A percentile compares a stretch with the other conserved stretches of the same genome.
These are phyloP conservation scores for Acer saccharum DNA, from an alignment of 345 rosid genomes.

Conservation along the genomic window DNA sequence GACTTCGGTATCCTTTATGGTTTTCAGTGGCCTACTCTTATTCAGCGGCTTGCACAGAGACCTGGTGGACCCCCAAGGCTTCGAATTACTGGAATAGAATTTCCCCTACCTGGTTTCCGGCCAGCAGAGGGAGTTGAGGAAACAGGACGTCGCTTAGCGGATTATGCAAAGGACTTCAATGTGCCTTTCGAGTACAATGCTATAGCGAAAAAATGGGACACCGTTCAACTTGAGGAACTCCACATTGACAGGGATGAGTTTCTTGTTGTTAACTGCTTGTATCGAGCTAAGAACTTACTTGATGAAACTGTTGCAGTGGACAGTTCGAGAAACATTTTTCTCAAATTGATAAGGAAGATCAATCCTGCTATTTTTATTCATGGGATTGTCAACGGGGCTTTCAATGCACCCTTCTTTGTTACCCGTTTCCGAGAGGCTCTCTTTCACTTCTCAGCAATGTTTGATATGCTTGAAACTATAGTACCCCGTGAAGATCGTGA, in stretches of 20 bases:
- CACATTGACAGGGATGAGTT: conserved; percentile 70
- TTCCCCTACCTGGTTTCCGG: conserved; percentile 92
- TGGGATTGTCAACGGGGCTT: conserved; percentile 65
- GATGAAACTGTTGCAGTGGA: conserved; percentile 74
- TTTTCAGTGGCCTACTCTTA: conserved; percentile 91
- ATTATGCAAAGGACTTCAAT: conserved; percentile 73
- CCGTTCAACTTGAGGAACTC: conserved; percentile 66
- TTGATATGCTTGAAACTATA: conserved; percentile 80
- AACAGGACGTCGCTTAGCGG: conserved; percentile 81
- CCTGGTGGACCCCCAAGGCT: conserved; percentile 70
- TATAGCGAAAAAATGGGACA: conserved; percentile 89
- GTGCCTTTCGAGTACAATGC: conserved; percentile 88
- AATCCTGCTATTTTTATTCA: conserved; percentile 72
- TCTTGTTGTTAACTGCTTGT: conserved; percentile 65
- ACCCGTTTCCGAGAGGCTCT: conserved; percentile 91
- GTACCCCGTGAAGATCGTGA: conserved; percentile 75
- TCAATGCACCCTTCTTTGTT: conserved; percentile 83
- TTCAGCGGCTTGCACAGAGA: conserved; percentile 59
- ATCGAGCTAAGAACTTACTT: conserved; percentile 68
- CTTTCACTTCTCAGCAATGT: conserved; percentile 88
- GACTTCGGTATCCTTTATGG: conserved; percentile 95
- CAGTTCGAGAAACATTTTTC: conserved; percentile 62
- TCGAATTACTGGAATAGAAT: conserved; percentile 89
- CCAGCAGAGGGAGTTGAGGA: conserved; percentile 89
- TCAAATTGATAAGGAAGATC: conserved; percentile 62